Evolutionary conservation across 352 stramenopile species (phyloP).

Genomic region (Hyaloperonospora brassicae): DNA sequence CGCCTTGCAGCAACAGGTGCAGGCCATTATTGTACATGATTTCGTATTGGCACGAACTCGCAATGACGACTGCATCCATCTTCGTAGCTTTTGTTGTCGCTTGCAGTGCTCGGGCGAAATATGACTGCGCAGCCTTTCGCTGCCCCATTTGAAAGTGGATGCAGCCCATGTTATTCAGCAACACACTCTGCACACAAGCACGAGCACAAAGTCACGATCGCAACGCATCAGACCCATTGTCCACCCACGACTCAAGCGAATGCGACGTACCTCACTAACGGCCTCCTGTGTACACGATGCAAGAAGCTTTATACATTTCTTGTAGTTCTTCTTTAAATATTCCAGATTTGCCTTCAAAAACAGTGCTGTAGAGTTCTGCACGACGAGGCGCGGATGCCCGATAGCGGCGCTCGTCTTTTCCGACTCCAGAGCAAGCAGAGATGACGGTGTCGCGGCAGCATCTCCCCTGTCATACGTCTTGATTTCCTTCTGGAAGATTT

Average conservation of each 20-base stretch:
- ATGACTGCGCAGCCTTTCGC: conserved; percentile 86
- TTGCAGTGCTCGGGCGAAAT: conserved; percentile 82
- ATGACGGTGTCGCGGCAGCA: conserved; percentile 6
- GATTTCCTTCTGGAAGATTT: conserved; percentile 91
- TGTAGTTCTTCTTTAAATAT: conserved; percentile 91
- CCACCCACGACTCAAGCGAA: not conserved
- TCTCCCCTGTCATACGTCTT: conserved; percentile 34
- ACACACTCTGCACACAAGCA: conserved; percentile 45
- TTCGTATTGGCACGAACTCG: conserved; percentile 74
- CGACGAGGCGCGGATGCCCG: conserved; percentile 62
- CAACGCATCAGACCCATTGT: not conserved
- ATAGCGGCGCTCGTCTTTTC: conserved; percentile 73
- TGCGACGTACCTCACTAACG: conserved; percentile 55
- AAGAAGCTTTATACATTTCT: conserved; percentile 91
- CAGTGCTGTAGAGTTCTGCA: conserved; percentile 84
- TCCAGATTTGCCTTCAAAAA: conserved; percentile 91
- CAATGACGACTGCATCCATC: conserved; percentile 43
- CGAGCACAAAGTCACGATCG: conserved; percentile 1
- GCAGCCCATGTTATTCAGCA: conserved; percentile 89
- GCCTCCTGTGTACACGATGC: conserved; percentile 81
- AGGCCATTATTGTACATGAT: conserved; percentile 91
- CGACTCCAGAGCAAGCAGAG: conserved; percentile 28
- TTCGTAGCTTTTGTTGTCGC: conserved; percentile 54
- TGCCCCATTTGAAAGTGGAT: conserved; percentile 89
- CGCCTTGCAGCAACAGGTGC: conserved; percentile 78